Base-by-base conservation (phyloP, 2,329 filamentous ascomycete species). In the Trichoderma sp. region DNA sequence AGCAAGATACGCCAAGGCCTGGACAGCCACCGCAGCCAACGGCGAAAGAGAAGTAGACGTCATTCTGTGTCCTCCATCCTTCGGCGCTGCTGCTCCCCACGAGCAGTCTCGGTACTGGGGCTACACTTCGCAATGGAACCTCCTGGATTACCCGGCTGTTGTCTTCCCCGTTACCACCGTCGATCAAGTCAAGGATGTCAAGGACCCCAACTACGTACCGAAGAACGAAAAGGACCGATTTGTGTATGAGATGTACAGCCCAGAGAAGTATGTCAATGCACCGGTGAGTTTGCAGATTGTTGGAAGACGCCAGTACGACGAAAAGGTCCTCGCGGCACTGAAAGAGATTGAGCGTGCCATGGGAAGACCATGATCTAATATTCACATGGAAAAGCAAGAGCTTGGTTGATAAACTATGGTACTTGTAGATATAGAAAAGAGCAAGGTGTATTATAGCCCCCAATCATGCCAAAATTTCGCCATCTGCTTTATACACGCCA, bases 51-150 rank as follows among this genome's bases (percentile, higher is more conserved):
- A 70, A 4, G 67, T 70, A n/a, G 67, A 70, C 18, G 67, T 70
- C 24, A 70, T 70, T 11, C 57, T 70, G 21, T 61, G 67, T 18
- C 39, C 67, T 53, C 86, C 84, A 0, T 86, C 86, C 0, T 87
- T 88, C 2, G n/a, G 87, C 84, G 80, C 86, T 73, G 84, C 79
- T 75, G 71, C 81, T 72, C 73, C 89, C 73, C 79, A 88, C 74
- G 80, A 80, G 4, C 65, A 72, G 5, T 66, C 2, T 83, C 84
- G 1, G 85, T 90, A 74, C 81, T 92, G 89, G 89, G 84, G 84
- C 1, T 92, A 92, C 74, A 91, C 88, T 0, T 81, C 84, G 1
- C 85, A 89, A 73, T 92, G 89, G 88, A 92, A 92, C 76, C 74
- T 91, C 65, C 83, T 92, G 5, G 89, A 92, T 77, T 91, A 91